Base-by-base conservation (phyloP, 192 early-diverging fungal species). In the Glomus cerebriforme region DNA sequence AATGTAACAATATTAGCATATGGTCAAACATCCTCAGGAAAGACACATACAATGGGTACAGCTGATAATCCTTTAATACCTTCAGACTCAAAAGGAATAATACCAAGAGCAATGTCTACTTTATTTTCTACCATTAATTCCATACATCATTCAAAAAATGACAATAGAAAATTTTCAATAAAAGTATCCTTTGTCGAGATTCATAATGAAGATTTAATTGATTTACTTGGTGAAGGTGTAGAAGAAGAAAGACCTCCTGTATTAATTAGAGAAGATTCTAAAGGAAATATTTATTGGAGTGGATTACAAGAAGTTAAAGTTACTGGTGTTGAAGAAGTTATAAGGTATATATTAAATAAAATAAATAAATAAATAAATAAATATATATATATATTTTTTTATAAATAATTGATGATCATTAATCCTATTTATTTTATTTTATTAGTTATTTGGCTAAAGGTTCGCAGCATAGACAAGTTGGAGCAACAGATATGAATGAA, bases 1-100 rank as follows among this genome's bases (percentile, higher is more conserved):
- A 99, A 98, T 86, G 94, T 93, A 35, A 98, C 97, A 0, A 93
- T 99, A 54, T 87, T 99, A 68, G 97, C 97, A 58, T 93, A 94
- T 87, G 93, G 95, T 12, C 94, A 98, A 87, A 97, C 96, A 12
- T 96, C 95, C 17, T 92, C 92, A 6, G 97, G 97, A 70, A 99
- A 99, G 83, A 97, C 97, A 9, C 94, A 92, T 82, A 99, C 95
- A 15, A 99, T 99, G 96, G 95, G 96, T 69, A 96, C 96, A 22
- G 91, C 88, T 29, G 72, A 47, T 27, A 58, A 72, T 54, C 67
- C 81, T 29, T 43, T 77, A 32, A 82, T 83, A 71, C 64, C 85
- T 71, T 66, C 83, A 37, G 85, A 77, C n/a, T 60, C 71, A 43
- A 80, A 81, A 71, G 82, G 93, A 59, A 91, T 95, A 59, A 91